Base-by-base conservation (phyloP, 345 rosid genomes). In the Boechera divaricarpa region DNA sequence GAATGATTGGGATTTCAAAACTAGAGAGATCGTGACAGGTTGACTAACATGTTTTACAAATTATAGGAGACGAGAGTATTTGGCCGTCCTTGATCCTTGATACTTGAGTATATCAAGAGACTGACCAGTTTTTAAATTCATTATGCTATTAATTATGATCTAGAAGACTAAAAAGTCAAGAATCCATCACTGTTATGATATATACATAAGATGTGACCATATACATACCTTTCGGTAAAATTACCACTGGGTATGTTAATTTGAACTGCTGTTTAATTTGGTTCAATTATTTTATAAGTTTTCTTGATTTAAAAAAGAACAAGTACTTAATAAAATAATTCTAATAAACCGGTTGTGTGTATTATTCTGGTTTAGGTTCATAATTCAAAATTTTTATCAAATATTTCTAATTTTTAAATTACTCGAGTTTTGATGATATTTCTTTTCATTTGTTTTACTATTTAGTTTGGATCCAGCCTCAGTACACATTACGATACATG, bases 1-100 rank as follows among this genome's bases (percentile, higher is more conserved):
- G 12, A 67, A 67, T 33, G 35, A 67, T 33, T 18, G 55, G 69
- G 53, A 45, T 24, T n/a, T 28, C 41, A 66, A n/a, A 44, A 52
- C 38, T 52, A 11, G 33, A 52, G 35, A 36, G 61, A 36, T 13
- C 35, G 35, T 24, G 49, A 68, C 72, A 68, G 24, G 26, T 18
- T 67, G 28, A 36, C 26, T 65, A 5, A 32, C 29, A 47, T 15
- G 11, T 31, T 44, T 28, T 54, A 4, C 16, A 28, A 51, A 54
- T 13, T 54, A 28, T 53, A 10, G 33, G n/a, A 53, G 58, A 26
- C 18, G 16, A 66, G 29, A 45, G 10, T 65, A 5, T 44, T 65
- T 47, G 29, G 11, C 13, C 28, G 61, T 29, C 33, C 18, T 49
- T 24, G 32, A 12, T 26, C 12, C 10, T 12, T 41, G 21, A 62